Conservation (phyloP, 2,329 filamentous ascomycete species). For the Colletotrichum australisinense region DNA sequence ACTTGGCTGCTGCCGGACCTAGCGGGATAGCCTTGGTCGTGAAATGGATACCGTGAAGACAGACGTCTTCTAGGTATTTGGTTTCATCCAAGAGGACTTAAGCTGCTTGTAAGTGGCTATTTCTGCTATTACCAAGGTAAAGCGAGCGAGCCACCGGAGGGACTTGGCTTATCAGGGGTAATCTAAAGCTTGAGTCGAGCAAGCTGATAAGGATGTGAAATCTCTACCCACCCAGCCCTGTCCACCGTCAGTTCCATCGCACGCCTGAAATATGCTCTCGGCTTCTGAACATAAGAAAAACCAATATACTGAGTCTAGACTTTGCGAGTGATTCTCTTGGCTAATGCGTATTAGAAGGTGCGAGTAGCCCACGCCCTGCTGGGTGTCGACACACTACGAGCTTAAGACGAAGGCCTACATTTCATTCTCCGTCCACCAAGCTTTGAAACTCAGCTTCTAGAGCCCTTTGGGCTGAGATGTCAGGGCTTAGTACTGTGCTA, state of each 20-base stretch:
- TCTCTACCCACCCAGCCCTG: background rate
- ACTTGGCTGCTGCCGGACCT: no score
- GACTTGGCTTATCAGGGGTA: background rate
- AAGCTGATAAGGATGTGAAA: background rate
- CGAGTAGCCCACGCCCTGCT: background rate
- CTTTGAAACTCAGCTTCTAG: background rate
- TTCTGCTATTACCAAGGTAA: no score
- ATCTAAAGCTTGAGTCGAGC: background rate
- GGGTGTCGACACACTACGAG: background rate
- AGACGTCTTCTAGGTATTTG: no score
- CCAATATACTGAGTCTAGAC: background rate
- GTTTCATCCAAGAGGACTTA: no score
- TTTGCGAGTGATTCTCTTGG: rapidly evolving
- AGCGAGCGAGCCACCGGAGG: no score
- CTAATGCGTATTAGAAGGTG: background rate
- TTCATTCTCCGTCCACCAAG: background rate
- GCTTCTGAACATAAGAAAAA: background rate
- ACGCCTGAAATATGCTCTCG: background rate
- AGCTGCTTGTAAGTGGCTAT: no score
- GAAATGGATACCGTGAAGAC: no score
- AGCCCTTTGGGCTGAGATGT: background rate
- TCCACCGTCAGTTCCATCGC: background rate
- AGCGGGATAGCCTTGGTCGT: no score
- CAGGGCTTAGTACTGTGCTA: background rate
- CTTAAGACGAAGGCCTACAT: background rate